Evolutionary conservation across 2,329 filamentous ascomycete species (phyloP), one percentile per base, ranked within the genome.

Genomic region (Cercospora berteroae): DNA sequence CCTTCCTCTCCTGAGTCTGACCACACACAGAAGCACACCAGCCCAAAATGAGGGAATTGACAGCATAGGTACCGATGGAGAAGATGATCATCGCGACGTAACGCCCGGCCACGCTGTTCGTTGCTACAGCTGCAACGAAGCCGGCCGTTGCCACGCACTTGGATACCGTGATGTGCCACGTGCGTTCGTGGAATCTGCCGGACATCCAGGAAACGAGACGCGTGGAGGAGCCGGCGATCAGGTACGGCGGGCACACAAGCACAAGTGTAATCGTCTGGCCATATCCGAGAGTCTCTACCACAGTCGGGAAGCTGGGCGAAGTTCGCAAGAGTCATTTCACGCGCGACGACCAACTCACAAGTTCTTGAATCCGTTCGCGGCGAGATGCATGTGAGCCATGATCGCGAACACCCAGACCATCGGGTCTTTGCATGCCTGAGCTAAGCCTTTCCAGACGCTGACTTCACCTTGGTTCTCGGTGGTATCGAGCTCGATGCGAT

Each of bases 201-300:
- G 56, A 60, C n/a, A 31, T 20, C 56, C 42, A 58, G 10, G 62
- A 58, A 5, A 58, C 52, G n/a, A 64, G 62, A 20, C 59, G 33
- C 18, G 50, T 58, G 52, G 42, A 31, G 7, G 59, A 42, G n/a
- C 62, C 63, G 31, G 64, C 64, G 3, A 66, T 31, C 5, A 66
- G 27, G 10, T 66, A 66, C 10, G 64, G 64, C 1, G 64, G 64
- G 20, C 58, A 62, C 9, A 52, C 55, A 8, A 66, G 59, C 1
- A 57, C 64, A 2, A 66, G 29, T 20, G 27, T 56, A 52, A 84
- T 78, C 1, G 82, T 85, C 33, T 66, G 62, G 4, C 44, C 48
- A 74, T 84, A 85, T 0, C 81, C 81, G 0, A 86, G 79, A 0
- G 82, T 83, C 65, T 81, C 78, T 63, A 85, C 81, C 9, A 85